phyloP scores from a whole-genome alignment of 202 grass and related monocot genomes.

The Schoenoplectus triqueter region DNA sequence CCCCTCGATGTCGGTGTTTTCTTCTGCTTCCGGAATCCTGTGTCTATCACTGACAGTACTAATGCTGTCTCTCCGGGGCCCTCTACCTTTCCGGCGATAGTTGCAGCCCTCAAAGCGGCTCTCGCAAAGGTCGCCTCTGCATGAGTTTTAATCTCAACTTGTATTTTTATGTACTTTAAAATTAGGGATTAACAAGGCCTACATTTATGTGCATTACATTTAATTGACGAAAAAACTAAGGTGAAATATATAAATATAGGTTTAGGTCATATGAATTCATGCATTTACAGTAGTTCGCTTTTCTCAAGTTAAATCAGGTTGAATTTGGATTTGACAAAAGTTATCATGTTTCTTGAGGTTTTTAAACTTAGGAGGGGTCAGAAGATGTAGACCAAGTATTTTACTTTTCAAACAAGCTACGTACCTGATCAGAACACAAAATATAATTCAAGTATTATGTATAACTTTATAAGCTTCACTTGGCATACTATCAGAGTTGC shows the following conservation, averaged over 20 bases:
- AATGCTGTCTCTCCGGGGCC: background rate
- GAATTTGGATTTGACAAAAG: constrained; percentile 4
- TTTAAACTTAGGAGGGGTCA: background rate
- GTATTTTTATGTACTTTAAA: background rate
- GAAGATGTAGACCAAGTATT: background rate
- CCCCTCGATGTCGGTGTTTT: constrained; percentile 72
- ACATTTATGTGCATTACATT: constrained; percentile 10
- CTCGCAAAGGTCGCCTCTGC: constrained; percentile 47
- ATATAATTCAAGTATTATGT: background rate
- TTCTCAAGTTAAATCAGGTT: background rate
- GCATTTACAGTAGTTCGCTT: constrained; percentile 2
- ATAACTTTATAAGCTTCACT: background rate
- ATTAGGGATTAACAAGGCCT: background rate
- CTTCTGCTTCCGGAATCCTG: constrained; percentile 65
- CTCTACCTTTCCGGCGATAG: constrained; percentile 31
- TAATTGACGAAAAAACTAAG: background rate
- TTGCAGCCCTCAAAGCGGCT: constrained; percentile 53
- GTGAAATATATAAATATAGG: background rate
- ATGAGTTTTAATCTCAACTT: background rate
- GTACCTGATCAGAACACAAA: background rate
- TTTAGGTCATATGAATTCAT: background rate
- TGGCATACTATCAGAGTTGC: background rate
- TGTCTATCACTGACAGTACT: background rate
- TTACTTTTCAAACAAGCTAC: constrained; percentile 4
- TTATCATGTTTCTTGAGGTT: background rate